Evolutionary conservation across 2,329 filamentous ascomycete genomes (phyloP), one percentile per base, ranked within the genome.

Genomic region (Fusarium virguliforme): DNA sequence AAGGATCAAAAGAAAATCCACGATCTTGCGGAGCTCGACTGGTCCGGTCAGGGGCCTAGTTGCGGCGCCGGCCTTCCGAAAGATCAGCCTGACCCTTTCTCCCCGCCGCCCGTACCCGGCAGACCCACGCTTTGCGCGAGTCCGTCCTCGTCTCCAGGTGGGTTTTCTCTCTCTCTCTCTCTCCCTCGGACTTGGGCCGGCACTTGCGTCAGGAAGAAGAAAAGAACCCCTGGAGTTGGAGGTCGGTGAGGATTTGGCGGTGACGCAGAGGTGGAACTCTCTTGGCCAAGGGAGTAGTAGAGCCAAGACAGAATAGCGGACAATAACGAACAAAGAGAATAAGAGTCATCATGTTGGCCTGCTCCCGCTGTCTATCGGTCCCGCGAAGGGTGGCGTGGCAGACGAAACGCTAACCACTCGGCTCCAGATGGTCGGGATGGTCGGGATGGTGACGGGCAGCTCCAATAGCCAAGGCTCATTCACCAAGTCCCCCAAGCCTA

Each of bases 371-470:
- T 57, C 41, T 51, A 48, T 57, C 41, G 51, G 59, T 41, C n/a
- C 57, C 48, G 38, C 38, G 34, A 40, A 53, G 34, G 38, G 65
- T 72, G 55, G 62, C 43, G 69, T 64, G 62, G 30, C 35, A 50
- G 46, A 46, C 58, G 51, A 46, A 64, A 70, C 69, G 62, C 68
- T 62, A 70, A 54, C 60, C 62, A 61, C 51, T 72, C 46, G 62
- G 59, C 55, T 72, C 69, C 50, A 72, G 65, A 67, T 53, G 46
- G 51, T 55, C 56, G 58, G 69, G 65, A 67, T 53, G 46, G 51
- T 55, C 53, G 58, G 69, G 55, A 55, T 67, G 34, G 34, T 54
- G 24, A 53, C 35, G 35, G 35, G 28, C 55, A 34, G 32, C 38
- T 35, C 43, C 32, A 56, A 51, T 43, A 46, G 38, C 30, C 56